phyloP scores from a whole-genome alignment of 805 yeast genomes.

The Kuraishia hungarica region DNA sequence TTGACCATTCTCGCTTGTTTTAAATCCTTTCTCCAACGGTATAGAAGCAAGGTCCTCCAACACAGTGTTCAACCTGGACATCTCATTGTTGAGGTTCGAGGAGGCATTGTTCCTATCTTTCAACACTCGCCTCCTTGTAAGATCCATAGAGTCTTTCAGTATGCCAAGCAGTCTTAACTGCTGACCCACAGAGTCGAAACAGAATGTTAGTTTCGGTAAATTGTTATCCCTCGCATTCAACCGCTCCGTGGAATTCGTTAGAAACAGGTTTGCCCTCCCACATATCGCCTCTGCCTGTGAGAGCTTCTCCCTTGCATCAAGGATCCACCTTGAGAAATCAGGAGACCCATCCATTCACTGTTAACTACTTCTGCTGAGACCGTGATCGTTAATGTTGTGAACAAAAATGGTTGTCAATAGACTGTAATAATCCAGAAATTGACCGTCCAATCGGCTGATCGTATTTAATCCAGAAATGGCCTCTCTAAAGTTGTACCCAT shows the following conservation, averaged over 20 bases:
- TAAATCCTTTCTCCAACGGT: slow-evolving; percentile 25
- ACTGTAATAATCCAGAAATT: no score
- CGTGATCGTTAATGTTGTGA: no score
- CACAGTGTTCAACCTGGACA: slow-evolving; percentile 23
- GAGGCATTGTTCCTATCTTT: slow-evolving; percentile 15
- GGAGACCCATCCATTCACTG: slow-evolving; percentile 7
- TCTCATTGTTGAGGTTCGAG: slow-evolving; percentile 18
- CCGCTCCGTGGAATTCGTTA: slow-evolving; percentile 26
- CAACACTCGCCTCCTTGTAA: slow-evolving; percentile 21
- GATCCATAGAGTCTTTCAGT: slow-evolving; percentile 18
- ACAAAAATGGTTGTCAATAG: no score
- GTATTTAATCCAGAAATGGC: no score
- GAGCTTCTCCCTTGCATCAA: slow-evolving; percentile 39
- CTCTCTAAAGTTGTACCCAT: not conserved
- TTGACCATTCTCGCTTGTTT: slow-evolving; percentile 5
- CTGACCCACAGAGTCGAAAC: slow-evolving; percentile 34
- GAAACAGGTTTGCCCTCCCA: slow-evolving; percentile 34
- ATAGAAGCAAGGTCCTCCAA: slow-evolving; percentile 25
- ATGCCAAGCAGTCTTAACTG: slow-evolving; percentile 35
- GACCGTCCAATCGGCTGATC: no score
- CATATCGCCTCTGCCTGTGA: slow-evolving; percentile 42
- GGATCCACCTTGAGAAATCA: slow-evolving; percentile 24
- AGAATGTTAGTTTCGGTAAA: slow-evolving; percentile 33
- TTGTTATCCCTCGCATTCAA: slow-evolving; percentile 31
- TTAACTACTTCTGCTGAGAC: not conserved